Evolutionary conservation across 768 basidiomycete genomes (phyloP), one percentile per base, ranked within the genome.

Genomic region (Trametes cubensis): DNA sequence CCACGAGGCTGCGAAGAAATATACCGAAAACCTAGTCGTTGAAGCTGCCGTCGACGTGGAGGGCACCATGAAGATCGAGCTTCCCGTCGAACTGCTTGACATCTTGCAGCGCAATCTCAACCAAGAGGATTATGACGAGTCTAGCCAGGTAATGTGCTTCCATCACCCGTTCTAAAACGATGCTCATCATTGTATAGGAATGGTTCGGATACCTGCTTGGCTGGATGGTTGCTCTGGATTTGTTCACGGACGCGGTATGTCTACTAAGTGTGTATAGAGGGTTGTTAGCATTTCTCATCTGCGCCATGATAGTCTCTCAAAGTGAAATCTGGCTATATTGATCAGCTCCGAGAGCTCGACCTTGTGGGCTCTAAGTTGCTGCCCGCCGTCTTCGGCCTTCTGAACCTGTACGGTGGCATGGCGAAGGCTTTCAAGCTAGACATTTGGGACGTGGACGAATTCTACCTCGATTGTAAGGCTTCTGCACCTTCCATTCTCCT

Each of bases 181-280:
- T 56, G n/a, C 55, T 58, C 48, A 60, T 18, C 7, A 6, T 60
- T 30, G 28, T 48, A 52, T 62, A 73, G 80, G 79, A 77, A 51
- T 70, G 83, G 2, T 85, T 91, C 63, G 86, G 88, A 4, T 83
- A 85, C 64, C 75, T 97, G n/a, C 81, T 97, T 10, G 84, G 82
- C 2, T 97, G 94, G 95, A 91, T 95, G 88, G 76, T 93, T n/a
- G 71, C 88, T 1, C 88, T 97, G 63, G 92, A 95, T 69, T 78
- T 90, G 20, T 97, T 97, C 74, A 77, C 79, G 25, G 86, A 92
- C 72, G 89, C 93, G 10, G 95, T 95, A 72, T 64, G 92, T 79
- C 44, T n/a, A n/a, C n/a, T n/a, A n/a, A n/a, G n/a, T n/a, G n/a
- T n/a, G n/a, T n/a, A n/a, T n/a, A n/a, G n/a, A n/a, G n/a, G n/a